Evolutionary conservation across 257 asterid genomes (phyloP).

Genomic region (Nemophila menziesii): DNA sequence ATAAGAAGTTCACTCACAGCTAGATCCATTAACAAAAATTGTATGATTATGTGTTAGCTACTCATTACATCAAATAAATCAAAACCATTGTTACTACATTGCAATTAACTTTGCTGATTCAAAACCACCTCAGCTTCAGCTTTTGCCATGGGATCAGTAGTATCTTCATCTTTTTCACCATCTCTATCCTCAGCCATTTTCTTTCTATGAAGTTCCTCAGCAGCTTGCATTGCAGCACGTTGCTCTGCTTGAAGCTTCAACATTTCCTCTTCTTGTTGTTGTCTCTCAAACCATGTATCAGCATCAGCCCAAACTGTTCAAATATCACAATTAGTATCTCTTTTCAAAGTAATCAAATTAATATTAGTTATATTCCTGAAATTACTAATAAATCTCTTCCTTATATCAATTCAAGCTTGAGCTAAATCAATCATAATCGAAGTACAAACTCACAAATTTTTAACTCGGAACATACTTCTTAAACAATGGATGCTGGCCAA

Average conservation of each 20-base stretch:
- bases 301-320: slow-evolving; percentile 93
- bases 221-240: slow-evolving; percentile 57
- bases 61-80: background rate
- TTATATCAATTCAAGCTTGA: no score
- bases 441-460: no score
- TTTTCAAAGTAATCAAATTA: no score
- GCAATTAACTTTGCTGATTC: slow-evolving; percentile 18
- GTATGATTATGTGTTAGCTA: background rate
- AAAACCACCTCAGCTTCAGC: slow-evolving; percentile 74
- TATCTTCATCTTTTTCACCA: slow-evolving; percentile 68
- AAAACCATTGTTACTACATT: background rate
- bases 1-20: background rate
- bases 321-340: no score
- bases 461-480: no score
- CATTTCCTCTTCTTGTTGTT: slow-evolving; percentile 88
- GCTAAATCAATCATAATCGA: no score
- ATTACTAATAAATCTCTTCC: no score
- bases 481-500: no score
- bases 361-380: no score
- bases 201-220: slow-evolving; percentile 81
- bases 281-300: slow-evolving; percentile 92
- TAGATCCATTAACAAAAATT: background rate
- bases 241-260: slow-evolving; percentile 77
- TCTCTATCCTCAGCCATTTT: slow-evolving; percentile 79
- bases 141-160: slow-evolving; percentile 56